These are phyloP conservation scores for Parasarocladium wereldwijsianum DNA, from an alignment of 2,329 filamentous ascomycete species.

Conservation along the genomic window DNA sequence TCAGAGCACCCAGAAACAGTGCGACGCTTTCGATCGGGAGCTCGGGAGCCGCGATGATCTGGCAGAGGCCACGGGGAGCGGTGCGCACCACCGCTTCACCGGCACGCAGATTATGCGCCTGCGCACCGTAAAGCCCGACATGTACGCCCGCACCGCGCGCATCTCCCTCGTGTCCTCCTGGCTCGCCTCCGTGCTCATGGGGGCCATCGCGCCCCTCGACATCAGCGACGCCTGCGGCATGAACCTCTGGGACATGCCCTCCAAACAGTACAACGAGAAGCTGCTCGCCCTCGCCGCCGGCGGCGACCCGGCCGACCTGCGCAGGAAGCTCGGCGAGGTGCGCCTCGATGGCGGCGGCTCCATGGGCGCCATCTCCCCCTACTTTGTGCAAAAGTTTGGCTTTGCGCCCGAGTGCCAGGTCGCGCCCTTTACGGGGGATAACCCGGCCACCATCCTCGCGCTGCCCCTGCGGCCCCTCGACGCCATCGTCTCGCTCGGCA, in stretches of 20 bases:
- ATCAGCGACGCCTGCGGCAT: conserved; percentile 92
- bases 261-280: conserved; percentile 56
- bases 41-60: conserved; percentile 54
- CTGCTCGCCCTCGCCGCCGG: conserved; percentile 66
- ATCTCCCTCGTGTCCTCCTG: conserved; percentile 95
- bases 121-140: conserved; percentile 61
- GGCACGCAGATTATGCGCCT: conserved; percentile 93
- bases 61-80: conserved; percentile 73
- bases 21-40: conserved; percentile 67
- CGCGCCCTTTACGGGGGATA: conserved; percentile 86
- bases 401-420: conserved; percentile 64
- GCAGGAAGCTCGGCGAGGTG: conserved; percentile 66
- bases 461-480: conserved; percentile 77
- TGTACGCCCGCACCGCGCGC: conserved; percentile 65
- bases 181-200: conserved; percentile 79
- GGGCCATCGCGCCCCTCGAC: conserved; percentile 74
- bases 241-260: conserved; percentile 86
- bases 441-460: conserved; percentile 86
- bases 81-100: conserved; percentile 93
- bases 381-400: conserved; percentile 67
- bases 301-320: conserved; percentile 41
- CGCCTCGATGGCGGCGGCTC: conserved; percentile 65
- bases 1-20: conserved; percentile 83
- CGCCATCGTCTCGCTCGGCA: conserved; percentile 88
- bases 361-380: conserved; percentile 60